Base-by-base conservation (phyloP, 805 yeast species). In the Yarrowia keelungensis region DNA sequence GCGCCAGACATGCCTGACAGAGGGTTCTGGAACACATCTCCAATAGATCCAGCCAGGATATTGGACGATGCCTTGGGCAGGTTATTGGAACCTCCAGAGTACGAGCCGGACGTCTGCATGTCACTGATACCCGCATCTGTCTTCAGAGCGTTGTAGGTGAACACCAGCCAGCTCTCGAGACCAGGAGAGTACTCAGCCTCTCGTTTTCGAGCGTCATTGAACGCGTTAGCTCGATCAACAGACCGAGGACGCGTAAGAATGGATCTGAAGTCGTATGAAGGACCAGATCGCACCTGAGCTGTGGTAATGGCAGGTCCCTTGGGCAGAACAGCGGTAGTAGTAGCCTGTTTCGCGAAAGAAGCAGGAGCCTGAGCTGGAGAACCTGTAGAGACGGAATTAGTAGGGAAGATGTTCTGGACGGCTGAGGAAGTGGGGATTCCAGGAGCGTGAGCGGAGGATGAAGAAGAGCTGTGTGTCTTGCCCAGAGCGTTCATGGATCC, bases 121-220 rank as follows among this genome's bases (percentile, higher is more conserved):
- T 49, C 67, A 16, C 39, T 42, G 36, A 65, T 53, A 8, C 61
- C 61, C 14, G 61, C 50, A 12, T 50, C 59, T 7, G 59, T 51
- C 51, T 65, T 53, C 22, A 65, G 43, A 2, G 68, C 68, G 32
- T 65, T 53, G 51, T 65, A 65, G 1, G 68, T 65, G 61, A 65
- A 51, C n/a, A 68, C 54, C 11, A 74, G 74, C 81, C 81, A 78
- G 15, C 75, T 73, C 41, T 72, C 72, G 32, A 78, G 72, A 11
- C 80, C 79, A 0, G 81, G 72, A 0, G 74, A 70, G 69, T 76
- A 78, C 59, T 75, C 79, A 14, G 72, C 71, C 69, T 78, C 80
- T 8, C 75, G 71, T n/a, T 67, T 62, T 10, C 78, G 71, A 15
- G 78, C 73, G 11, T 69, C 71, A 22, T 75, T 70, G 53, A 78